Percentiles rank a stretch among this genome's conserved stretches.
Evolutionary conservation across 2,329 filamentous ascomycete genomes (phyloP).

Genomic region (Karstenula rhodostoma): DNA sequence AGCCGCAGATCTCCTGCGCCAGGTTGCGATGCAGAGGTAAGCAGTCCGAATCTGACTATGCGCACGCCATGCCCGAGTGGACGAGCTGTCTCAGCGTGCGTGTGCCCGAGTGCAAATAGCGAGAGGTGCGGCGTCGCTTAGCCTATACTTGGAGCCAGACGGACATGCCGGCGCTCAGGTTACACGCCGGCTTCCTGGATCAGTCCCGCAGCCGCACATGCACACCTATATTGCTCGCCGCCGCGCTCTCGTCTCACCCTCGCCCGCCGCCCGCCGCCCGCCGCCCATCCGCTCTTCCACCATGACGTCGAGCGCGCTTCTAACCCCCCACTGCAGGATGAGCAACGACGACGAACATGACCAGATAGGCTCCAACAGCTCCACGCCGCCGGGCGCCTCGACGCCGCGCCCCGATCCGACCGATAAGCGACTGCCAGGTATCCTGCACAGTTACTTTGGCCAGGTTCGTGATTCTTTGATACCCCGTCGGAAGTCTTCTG

Average conservation of each 20-base stretch:
- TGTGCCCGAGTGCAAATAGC: background rate
- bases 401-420: slow-evolving; percentile 92
- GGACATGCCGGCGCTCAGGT: slow-evolving; percentile 28
- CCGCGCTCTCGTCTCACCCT: slow-evolving; percentile 10
- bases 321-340: slow-evolving; percentile 46
- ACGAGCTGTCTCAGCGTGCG: slow-evolving; percentile 13
- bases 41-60: slow-evolving; percentile 27
- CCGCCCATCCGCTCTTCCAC: slow-evolving; percentile 20
- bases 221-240: slow-evolving; percentile 17
- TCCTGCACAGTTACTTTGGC: slow-evolving; percentile 94
- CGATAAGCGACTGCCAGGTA: slow-evolving; percentile 94
- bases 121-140: slow-evolving; percentile 15
- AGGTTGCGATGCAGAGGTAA: slow-evolving; percentile 67
- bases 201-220: slow-evolving; percentile 22
- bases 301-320: slow-evolving; percentile 46
- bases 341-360: slow-evolving; percentile 75
- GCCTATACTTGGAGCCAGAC: slow-evolving; percentile 3
- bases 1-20: slow-evolving; percentile 66
- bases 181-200: slow-evolving; percentile 42
- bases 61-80: slow-evolving; percentile 2
- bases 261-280: background rate
- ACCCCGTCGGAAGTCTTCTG: slow-evolving; percentile 50
- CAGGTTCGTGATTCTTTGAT: slow-evolving; percentile 89
- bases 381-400: slow-evolving; percentile 87
- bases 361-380: slow-evolving; percentile 80